Conservation (phyloP, 176 grass and related monocot species). For the Aegilops tauschii region DNA sequence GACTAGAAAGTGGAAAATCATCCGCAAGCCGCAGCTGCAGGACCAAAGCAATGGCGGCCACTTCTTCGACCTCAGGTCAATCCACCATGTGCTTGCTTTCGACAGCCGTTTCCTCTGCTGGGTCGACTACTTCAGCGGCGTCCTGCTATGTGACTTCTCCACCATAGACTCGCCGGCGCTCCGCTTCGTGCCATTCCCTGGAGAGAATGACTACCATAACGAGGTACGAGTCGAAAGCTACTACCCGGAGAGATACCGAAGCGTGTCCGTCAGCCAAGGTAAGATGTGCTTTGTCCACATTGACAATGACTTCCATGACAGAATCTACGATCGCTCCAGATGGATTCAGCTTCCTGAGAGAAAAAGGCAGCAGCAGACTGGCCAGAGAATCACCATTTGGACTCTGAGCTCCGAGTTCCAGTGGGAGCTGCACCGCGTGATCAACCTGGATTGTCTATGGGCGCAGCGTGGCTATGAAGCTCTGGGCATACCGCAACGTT, state of each 20-base stretch:
- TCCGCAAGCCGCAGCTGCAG: too few relatives aligned
- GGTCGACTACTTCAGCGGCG: not conserved
- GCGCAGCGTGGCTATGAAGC: not conserved
- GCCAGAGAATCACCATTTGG: not conserved
- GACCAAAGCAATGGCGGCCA: not conserved
- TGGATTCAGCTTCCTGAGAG: not conserved
- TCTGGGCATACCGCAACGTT: not conserved
- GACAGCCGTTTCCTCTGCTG: not conserved
- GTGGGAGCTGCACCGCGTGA: not conserved
- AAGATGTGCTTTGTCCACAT: not conserved
- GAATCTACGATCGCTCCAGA: not conserved
- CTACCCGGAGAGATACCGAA: not conserved
- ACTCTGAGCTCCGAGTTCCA: not conserved
- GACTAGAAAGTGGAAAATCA: too few relatives aligned
- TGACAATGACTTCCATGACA: not conserved
- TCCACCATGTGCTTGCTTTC: not conserved
- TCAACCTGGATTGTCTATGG: not conserved
- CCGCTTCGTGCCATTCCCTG: not conserved
- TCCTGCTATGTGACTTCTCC: not conserved
- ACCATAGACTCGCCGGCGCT: not conserved
- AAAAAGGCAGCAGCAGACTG: not conserved
- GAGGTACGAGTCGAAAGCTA: not conserved
- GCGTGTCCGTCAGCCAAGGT: not conserved
- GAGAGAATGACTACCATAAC: not conserved
- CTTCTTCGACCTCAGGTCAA: not conserved